Evolutionary conservation across 1,139 yeast genomes (phyloP), one percentile per base, ranked within the genome.

Genomic region (Kodamaea fungicola): DNA sequence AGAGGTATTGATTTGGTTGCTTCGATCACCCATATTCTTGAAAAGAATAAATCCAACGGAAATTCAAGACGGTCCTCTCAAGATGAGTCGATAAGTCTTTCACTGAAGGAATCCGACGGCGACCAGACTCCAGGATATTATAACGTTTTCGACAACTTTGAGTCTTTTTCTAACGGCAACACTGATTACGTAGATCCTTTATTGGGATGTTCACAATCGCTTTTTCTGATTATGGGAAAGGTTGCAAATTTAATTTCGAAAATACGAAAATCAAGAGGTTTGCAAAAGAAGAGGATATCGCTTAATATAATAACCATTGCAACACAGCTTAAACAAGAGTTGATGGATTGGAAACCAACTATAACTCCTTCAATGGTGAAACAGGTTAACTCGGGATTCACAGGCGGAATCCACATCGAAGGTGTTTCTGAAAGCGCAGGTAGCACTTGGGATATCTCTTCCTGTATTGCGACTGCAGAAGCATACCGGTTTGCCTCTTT

Each of bases 401-500:
- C 31, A 13, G 39, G 41, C 8, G 47, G 52, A 6, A 39, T 45
- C 22, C 49, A 44, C 13, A 44, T 45, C 19, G 44, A 42, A 4
- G 32, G 42, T 12, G 49, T 41, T 22, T 28, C 44, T 2, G 34
- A 39, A 6, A 30, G 32, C 13, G 23, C 30, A 10, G 27, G 22
- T 7, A 40, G 58, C 1, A 60, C 70, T 2, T 74, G 80, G 67
- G 86, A 80, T 50, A 54, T 78, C 16, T 61, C 80, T 5, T 73
- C 83, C 8, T 77, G 83, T 43, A 65, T 81, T 24, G 77, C 85
- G 2, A 80, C 87, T 0, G 86, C 87, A 2, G 86, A 80, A 51
- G 81, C 86, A 0, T 81, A 80, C 53, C 55, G 84, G 33, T 77
- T 67, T 52, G 71, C 85, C 1, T 67, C 83, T 0, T 54, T 81